Base-by-base conservation (phyloP, 805 yeast species). In the Hanseniaspora thailandica region DNA sequence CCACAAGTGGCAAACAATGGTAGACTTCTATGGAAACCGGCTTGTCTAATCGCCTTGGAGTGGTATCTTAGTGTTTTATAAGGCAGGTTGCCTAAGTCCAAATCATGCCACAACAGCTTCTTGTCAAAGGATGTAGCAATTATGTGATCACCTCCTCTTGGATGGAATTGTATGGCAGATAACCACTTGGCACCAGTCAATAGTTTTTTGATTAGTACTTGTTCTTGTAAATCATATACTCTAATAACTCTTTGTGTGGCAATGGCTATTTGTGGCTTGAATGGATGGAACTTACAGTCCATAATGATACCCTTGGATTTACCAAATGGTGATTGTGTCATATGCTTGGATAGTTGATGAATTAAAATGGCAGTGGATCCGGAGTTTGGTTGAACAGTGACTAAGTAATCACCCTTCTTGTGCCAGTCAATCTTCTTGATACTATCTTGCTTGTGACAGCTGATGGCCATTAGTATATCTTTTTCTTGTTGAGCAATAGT, bases 271-370 rank as follows among this genome's bases (percentile, higher is more conserved):
- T 86, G 94, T 23, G 98, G 98, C 63, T 86, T 82, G 71, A 85
- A 82, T 30, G 98, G 98, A 69, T 93, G 98, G 80, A 93, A 93
- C 68, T 84, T 84, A 57, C 96, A 97, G 66, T 88, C 95, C 82
- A 88, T 88, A 45, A 89, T 82, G 57, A 90, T 83, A 59, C 98
- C 98, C 71, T 86, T 86, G 34, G 95, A 79, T 68, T 86, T 86
- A 60, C 81, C 77, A 78, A 93, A 93, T 56, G 98, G 98, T 10
- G 96, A 85, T 71, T 93, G 98, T 17, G 97, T 83, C 56, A 84
- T 76, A 71, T 93, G 97, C 69, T 87, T 87, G 3, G 97, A 87
- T 47, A 93, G 70, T 72, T 93, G 97, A 69, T 93, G 98, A 58
- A 93, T 87, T 57, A 93, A 74, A 39, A 93, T 96, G 6, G 97